A percentile compares a stretch with the other conserved stretches of the same genome.
These are phyloP conservation scores for Alternaria solani DNA, from an alignment of 2,329 filamentous ascomycete genomes.

Conservation along the genomic window DNA sequence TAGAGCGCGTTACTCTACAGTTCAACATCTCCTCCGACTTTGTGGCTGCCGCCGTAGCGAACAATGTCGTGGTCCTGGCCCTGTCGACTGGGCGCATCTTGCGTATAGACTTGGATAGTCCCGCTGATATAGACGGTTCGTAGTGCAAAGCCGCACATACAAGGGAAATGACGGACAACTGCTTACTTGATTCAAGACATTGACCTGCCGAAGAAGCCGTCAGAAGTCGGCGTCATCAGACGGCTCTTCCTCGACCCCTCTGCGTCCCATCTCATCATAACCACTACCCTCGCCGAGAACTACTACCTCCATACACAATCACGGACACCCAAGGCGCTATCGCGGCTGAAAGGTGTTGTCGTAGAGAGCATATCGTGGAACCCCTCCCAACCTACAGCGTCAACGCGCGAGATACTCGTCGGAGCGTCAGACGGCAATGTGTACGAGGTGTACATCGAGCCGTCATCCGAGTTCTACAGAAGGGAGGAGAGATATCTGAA, in stretches of 20 bases:
- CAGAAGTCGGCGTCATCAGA: conserved; percentile 89
- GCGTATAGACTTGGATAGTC: conserved; percentile 90
- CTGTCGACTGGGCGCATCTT: conserved; percentile 91
- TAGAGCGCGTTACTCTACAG: conserved; percentile 89
- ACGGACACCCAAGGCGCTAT: conserved; percentile 81
- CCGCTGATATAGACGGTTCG: conserved; percentile 84
- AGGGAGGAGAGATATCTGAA: conserved; percentile 94
- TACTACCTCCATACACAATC: conserved; percentile 98
- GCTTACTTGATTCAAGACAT: conserved; percentile 70
- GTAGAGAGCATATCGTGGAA: conserved; percentile 97
- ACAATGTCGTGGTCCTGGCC: conserved; percentile 93
- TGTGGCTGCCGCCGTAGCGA: conserved; percentile 93
- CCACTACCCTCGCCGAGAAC: conserved; percentile 91
- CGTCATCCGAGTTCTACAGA: conserved; percentile 91
- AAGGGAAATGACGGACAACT: not conserved
- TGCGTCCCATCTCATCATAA: conserved; percentile 91
- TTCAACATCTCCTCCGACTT: conserved; percentile 96
- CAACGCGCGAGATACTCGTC: conserved; percentile 90
- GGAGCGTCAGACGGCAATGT: conserved; percentile 93
- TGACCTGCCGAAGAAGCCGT: conserved; percentile 91
- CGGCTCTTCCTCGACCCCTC: conserved; percentile 98
- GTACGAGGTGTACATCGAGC: conserved; percentile 95
- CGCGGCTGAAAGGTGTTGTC: conserved; percentile 81
- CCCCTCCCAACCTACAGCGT: conserved; percentile 88
- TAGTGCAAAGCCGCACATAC: conserved; percentile 12